Conservation (phyloP, 768 basidiomycete genomes). For the Sutorius australiensis region DNA sequence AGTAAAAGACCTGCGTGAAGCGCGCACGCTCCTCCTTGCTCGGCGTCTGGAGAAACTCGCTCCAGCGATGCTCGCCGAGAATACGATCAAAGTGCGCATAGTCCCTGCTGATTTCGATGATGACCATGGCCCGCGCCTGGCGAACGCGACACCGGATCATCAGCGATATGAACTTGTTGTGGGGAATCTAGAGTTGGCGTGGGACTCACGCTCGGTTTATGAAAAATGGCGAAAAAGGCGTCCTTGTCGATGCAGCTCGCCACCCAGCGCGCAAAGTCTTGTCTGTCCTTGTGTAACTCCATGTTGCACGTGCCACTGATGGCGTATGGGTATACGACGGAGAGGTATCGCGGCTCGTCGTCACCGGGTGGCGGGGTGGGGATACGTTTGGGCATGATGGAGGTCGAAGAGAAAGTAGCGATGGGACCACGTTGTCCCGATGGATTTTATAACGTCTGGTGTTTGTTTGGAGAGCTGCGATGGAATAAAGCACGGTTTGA, state of each 20-base stretch:
- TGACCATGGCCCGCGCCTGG: constrained; percentile 43
- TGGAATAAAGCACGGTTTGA: background rate
- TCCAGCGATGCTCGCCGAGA: constrained; percentile 44
- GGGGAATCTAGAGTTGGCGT: no score
- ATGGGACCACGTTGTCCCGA: background rate
- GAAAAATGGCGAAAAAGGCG: constrained; percentile 37
- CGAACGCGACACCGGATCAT: background rate
- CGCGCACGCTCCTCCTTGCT: constrained; percentile 26
- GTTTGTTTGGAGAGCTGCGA: background rate
- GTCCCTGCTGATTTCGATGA: constrained; percentile 38
- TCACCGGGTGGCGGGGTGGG: constrained; percentile 40
- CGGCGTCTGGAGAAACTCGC: constrained; percentile 35
- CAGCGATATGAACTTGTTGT: background rate
- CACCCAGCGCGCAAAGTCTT: constrained; percentile 41
- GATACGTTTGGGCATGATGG: constrained; percentile 40
- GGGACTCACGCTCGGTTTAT: constrained; percentile 42
- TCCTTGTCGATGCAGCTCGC: constrained; percentile 37
- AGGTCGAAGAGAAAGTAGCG: background rate
- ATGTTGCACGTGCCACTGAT: constrained; percentile 37
- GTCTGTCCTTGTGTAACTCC: constrained; percentile 35
- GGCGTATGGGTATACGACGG: constrained; percentile 45
- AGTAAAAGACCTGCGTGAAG: constrained; percentile 38
- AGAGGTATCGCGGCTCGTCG: constrained; percentile 44
- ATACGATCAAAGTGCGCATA: constrained; percentile 32
- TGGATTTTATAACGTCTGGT: background rate